Evolutionary conservation across 495 filamentous ascomycete genomes (phyloP).

Genomic region (Cairneyella variabilis): DNA sequence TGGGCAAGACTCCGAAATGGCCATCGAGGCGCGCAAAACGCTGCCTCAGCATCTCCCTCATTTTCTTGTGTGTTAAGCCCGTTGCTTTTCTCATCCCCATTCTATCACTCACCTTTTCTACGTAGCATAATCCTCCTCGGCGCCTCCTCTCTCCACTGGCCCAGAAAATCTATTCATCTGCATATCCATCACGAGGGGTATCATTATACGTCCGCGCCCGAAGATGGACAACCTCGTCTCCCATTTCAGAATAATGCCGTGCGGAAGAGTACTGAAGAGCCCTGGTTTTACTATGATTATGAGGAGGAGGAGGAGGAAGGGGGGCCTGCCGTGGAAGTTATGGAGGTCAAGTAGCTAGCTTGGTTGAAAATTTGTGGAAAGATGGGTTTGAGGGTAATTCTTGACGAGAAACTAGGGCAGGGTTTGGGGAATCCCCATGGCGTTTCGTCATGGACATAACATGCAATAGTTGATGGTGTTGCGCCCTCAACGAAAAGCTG

Average conservation of each 20-base stretch:
- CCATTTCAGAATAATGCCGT: constrained; percentile 12
- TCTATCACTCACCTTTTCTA: neutral
- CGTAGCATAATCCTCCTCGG: constrained; percentile 6
- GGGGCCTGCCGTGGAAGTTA: too few species aligned
- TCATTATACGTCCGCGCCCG: constrained; percentile 11
- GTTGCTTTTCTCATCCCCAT: neutral
- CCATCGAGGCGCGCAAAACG: constrained; percentile 7
- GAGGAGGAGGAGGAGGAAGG: neutral
- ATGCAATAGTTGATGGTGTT: too few species aligned
- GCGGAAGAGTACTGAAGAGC: constrained; percentile 15
- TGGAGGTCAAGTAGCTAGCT: too few species aligned
- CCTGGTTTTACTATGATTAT: constrained; percentile 1
- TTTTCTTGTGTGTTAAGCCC: constrained; percentile 7
- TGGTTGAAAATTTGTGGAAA: too few species aligned
- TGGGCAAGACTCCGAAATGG: neutral
- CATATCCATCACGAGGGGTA: constrained; percentile 9
- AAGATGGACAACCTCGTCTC: constrained; percentile 10
- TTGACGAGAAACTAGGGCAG: too few species aligned
- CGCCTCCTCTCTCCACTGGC: neutral
- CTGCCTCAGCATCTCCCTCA: constrained; percentile 13
- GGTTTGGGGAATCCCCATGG: too few species aligned
- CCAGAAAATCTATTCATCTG: neutral
- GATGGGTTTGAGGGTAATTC: too few species aligned
- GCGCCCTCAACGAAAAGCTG: too few species aligned
- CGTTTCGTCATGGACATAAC: too few species aligned